Evolutionary conservation across 2,329 filamentous ascomycete species (phyloP).

Genomic region (Cladophialophora immunda): DNA sequence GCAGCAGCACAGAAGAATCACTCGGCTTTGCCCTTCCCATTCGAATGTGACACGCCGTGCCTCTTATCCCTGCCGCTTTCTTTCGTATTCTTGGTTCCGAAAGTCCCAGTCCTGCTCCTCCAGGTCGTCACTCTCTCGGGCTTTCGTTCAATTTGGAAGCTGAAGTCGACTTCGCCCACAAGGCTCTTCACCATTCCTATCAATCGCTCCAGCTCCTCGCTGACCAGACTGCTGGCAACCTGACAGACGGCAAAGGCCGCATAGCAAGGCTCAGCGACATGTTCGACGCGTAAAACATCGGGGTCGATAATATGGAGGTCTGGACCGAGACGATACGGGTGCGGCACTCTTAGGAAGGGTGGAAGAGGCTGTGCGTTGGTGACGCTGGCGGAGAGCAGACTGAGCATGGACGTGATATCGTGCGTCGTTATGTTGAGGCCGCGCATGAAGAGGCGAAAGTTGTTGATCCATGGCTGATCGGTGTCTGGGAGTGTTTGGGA

Average conservation of each 20-base stretch:
- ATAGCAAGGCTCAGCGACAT: not conserved
- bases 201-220: slow-evolving; percentile 4
- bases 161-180: slow-evolving; percentile 5
- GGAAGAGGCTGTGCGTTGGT: slow-evolving; percentile 10
- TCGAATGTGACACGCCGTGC: not conserved
- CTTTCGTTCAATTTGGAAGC: slow-evolving; percentile 4
- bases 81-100: not conserved
- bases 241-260: slow-evolving; percentile 1
- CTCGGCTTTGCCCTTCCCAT: not conserved
- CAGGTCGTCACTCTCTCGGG: slow-evolving; percentile 1
- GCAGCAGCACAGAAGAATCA: too few species aligned
- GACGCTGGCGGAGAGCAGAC: slow-evolving; percentile 5
- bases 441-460: slow-evolving; percentile 3
- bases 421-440: not conserved
- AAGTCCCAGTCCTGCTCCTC: not conserved
- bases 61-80: not conserved
- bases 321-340: not conserved
- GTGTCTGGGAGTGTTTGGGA: not conserved
- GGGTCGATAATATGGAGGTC: not conserved
- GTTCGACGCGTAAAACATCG: not conserved
- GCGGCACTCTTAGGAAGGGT: slow-evolving; percentile 1
- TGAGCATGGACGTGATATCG: slow-evolving; percentile 11
- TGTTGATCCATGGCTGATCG: not conserved
- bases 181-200: not conserved
- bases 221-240: not conserved